Evolutionary conservation across 305 asterid species (phyloP).

Genomic region (Plantago lanceolata): DNA sequence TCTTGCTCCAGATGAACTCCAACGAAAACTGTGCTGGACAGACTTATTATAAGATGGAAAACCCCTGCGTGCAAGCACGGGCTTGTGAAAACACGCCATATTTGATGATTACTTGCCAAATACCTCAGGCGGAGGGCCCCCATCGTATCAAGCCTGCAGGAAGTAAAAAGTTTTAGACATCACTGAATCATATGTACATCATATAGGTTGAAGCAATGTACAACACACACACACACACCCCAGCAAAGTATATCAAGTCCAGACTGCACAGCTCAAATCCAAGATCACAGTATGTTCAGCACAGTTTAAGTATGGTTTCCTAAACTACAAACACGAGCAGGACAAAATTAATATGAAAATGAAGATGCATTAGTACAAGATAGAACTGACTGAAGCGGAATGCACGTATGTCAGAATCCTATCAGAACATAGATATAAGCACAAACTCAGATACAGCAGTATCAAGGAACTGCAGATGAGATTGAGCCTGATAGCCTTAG

Average conservation of each 20-base stretch:
- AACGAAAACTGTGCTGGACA: conserved; percentile 55
- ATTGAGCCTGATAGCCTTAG: neutral
- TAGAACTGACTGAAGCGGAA: neutral
- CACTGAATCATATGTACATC: neutral
- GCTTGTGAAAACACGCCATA: conserved; percentile 75
- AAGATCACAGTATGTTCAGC: no score
- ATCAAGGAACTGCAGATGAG: neutral
- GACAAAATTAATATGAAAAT: no score
- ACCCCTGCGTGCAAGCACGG: conserved; percentile 77
- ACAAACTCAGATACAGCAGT: neutral
- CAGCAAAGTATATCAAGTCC: no score
- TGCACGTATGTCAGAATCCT: neutral
- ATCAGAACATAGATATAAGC: neutral
- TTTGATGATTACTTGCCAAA: conserved; percentile 41
- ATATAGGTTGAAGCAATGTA: no score
- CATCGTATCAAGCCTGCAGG: conserved; percentile 54
- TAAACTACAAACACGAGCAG: no score
- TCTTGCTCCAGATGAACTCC: conserved; percentile 88
- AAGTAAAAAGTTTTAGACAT: conserved; percentile 1
- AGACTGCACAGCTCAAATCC: no score
- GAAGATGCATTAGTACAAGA: no score
- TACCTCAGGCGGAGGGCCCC: conserved; percentile 68
- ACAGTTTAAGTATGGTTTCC: no score
- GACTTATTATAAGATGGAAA: conserved; percentile 63
- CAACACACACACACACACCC: no score